Conservation (phyloP, 768 basidiomycete genomes). For the Agaricus bisporus region DNA sequence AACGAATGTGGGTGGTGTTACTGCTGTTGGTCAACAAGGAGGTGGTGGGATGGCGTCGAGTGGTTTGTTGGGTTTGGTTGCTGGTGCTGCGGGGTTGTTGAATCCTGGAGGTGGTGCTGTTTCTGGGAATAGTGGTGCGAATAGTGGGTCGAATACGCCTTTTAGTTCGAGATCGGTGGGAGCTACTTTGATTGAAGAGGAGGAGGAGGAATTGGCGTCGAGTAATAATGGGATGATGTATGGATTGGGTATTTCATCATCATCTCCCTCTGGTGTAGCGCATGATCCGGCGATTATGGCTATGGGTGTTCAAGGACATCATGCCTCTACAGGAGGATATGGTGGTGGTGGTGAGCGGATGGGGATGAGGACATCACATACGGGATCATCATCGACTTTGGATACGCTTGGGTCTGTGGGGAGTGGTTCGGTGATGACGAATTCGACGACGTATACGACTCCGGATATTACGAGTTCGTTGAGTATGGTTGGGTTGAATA, state of each 20-base stretch:
- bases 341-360: slow-evolving; percentile 22
- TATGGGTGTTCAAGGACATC: slow-evolving; percentile 25
- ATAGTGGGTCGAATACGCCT: slow-evolving; percentile 67
- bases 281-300: slow-evolving; percentile 11
- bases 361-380: slow-evolving; percentile 47
- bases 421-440: slow-evolving; percentile 18
- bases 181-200: slow-evolving; percentile 56
- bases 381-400: slow-evolving; percentile 34
- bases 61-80: slow-evolving; percentile 6
- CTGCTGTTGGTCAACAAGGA: slow-evolving; percentile 11
- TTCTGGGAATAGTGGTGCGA: slow-evolving; percentile 24
- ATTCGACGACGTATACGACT: slow-evolving; percentile 53
- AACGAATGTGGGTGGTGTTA: slow-evolving; percentile 49
- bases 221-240: slow-evolving; percentile 16
- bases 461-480: slow-evolving; percentile 38
- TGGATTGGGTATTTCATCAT: slow-evolving; percentile 1
- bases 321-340: slow-evolving; percentile 29
- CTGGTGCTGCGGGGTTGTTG: slow-evolving; percentile 10
- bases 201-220: slow-evolving; percentile 58
- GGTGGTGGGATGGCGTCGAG: neutral
- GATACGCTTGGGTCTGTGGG: slow-evolving; percentile 27
- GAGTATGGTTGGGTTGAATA: slow-evolving; percentile 4
- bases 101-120: neutral
- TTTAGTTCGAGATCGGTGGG: slow-evolving; percentile 50
- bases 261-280: slow-evolving; percentile 10